Conservation (phyloP, 306 rosid species). For the Cucurbita moschata region DNA sequence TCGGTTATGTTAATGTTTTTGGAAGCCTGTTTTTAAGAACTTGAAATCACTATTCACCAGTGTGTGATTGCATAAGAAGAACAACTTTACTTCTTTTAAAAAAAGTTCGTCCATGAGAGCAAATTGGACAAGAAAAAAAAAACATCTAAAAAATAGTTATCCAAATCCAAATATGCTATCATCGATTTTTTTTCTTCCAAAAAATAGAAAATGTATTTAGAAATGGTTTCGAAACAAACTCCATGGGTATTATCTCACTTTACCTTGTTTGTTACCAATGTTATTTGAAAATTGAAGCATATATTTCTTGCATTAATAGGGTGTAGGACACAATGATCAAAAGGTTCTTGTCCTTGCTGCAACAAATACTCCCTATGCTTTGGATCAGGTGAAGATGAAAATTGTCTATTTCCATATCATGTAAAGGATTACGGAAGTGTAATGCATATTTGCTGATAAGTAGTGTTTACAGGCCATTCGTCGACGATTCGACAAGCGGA, state of each 20-base stretch:
- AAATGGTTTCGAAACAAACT: background rate
- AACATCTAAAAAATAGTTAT: too few species aligned
- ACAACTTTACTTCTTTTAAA: too few species aligned
- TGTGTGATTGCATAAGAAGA: too few species aligned
- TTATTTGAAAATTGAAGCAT: background rate
- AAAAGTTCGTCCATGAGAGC: too few species aligned
- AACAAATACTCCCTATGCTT: conserved; percentile 92
- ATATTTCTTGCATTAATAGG: conserved; percentile 33
- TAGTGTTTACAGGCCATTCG: conserved; percentile 72
- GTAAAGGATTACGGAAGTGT: background rate
- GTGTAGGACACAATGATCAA: conserved; percentile 88
- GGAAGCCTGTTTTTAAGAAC: background rate
- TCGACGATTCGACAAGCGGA: conserved; percentile 97
- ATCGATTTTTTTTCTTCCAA: background rate
- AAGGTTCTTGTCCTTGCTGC: conserved; percentile 99
- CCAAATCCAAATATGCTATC: background rate
- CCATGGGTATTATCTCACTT: background rate
- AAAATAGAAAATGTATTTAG: background rate
- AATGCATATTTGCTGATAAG: conserved; percentile 15
- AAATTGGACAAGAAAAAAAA: too few species aligned
- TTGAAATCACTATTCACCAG: too few species aligned
- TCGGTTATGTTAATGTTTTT: background rate
- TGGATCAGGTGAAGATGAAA: conserved; percentile 66
- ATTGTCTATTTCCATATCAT: conserved; percentile 4
- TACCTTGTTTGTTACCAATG: background rate